Evolutionary conservation across 192 early-diverging fungal species (phyloP), one percentile per base, ranked within the genome.

Genomic region (Umbelopsis isabellina): DNA sequence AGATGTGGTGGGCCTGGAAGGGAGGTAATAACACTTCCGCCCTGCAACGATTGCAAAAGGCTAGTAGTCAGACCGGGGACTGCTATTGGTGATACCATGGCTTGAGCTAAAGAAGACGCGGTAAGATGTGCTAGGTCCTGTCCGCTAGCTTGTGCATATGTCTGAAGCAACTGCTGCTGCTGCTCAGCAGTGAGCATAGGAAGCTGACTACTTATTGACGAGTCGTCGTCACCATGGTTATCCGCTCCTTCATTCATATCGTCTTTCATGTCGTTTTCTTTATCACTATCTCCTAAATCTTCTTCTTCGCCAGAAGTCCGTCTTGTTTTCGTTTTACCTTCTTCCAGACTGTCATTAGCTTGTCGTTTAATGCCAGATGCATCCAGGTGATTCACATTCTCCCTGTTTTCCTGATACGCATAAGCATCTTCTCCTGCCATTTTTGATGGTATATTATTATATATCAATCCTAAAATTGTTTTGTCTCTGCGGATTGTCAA

Each of bases 51-150:
- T 44, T 78, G 76, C 10, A 73, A 65, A 33, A 72, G 64, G n/a
- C 52, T 72, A 3, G 75, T 41, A 6, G 69, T 67, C 2, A 70
- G 41, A 9, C 53, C 68, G 22, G 74, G 69, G 18, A 77, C 75
- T 41, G 70, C 49, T 46, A 78, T 78, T 27, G 76, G 76, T 20
- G 76, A 72, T 12, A 73, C 71, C 76, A 78, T 78, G 18, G 76
- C 76, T 47, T 78, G 76, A 15, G 71, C 76, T 44, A 77, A 53
- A 30, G 75, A 77, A 11, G 76, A 77, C 6, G 76, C 75, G 7
- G 75, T 72, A 1, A 77, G 58, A 66, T 72, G 49, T 5, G 71
- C 71, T 12, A 72, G 53, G 47, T 77, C 76, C n/a, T 77, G 76
- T 55, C 71, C 71, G 25, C 48, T 65, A 23, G 76, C 76, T 23